Conservation (phyloP, 2,329 filamentous ascomycete genomes). For the Myriosclerotinia duriaeana region DNA sequence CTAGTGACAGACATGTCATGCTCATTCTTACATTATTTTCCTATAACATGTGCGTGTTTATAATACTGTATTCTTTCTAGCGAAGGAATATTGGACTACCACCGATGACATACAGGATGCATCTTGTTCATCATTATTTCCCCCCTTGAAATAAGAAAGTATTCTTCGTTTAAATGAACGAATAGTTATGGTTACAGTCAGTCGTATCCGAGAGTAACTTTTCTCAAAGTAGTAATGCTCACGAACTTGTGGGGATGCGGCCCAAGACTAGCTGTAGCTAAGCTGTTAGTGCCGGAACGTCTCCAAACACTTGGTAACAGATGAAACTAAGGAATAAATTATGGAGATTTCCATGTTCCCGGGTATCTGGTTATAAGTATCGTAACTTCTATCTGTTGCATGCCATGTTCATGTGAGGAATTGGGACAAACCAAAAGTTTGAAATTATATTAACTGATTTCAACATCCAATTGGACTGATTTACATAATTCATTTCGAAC, state of each 20-base stretch:
- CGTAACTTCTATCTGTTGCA: not conserved
- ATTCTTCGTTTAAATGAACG: not conserved
- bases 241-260: conserved; percentile 12
- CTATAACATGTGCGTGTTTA: too few relatives aligned
- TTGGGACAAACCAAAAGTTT: too few relatives aligned
- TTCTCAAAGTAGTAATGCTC: conserved; percentile 20
- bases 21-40: not conserved
- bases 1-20: too few relatives aligned
- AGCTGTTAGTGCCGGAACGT: not conserved
- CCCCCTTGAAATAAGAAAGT: not conserved
- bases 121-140: not conserved
- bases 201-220: not conserved
- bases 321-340: not conserved
- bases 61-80: not conserved
- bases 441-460: too few relatives aligned
- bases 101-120: not conserved
- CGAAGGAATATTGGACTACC: not conserved
- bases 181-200: not conserved
- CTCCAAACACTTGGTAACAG: not conserved
- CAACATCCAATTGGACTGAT: too few relatives aligned
- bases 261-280: not conserved
- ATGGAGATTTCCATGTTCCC: not conserved
- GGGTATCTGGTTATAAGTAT: not conserved
- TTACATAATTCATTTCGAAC: too few relatives aligned
- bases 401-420: too few relatives aligned